Evolutionary conservation across 1,139 yeast species (phyloP).

Genomic region (Blastobotrys malaysiensis): DNA sequence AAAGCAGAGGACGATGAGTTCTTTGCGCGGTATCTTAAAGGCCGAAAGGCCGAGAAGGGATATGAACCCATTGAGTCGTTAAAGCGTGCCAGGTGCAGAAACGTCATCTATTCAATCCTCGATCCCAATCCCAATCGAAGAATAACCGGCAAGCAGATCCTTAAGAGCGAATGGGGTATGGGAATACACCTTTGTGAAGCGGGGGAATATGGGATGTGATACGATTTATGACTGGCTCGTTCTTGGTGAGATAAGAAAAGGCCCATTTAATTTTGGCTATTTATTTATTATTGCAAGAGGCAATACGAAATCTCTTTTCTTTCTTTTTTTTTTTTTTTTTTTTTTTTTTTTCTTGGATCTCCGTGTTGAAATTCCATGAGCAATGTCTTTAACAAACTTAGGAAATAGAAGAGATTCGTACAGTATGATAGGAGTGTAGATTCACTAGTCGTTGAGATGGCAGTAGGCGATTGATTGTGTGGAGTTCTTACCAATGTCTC

Average conservation of each 20-base stretch:
- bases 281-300: background rate
- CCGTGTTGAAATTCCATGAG: background rate
- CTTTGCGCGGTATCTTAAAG: slow-evolving; percentile 62
- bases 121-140: slow-evolving; percentile 84
- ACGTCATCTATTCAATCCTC: slow-evolving; percentile 82
- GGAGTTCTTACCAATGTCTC: background rate
- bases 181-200: slow-evolving; percentile 75
- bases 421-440: background rate
- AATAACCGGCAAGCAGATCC: slow-evolving; percentile 77
- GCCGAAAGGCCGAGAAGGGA: slow-evolving; percentile 73
- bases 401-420: background rate
- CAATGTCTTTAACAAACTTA: background rate
- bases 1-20: slow-evolving; percentile 66
- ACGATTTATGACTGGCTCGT: background rate
- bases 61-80: slow-evolving; percentile 84
- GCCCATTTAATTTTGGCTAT: background rate
- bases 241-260: too few species aligned
- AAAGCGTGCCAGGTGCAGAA: slow-evolving; percentile 75
- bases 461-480: background rate
- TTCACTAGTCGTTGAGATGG: background rate
- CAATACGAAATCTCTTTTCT: background rate
- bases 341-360: too few species aligned
- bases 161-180: slow-evolving; percentile 92
- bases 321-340: too few species aligned
- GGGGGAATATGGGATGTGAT: slow-evolving; percentile 37